phyloP scores from a whole-genome alignment of 2,329 filamentous ascomycete species.

The Calonectria henricotiae region DNA sequence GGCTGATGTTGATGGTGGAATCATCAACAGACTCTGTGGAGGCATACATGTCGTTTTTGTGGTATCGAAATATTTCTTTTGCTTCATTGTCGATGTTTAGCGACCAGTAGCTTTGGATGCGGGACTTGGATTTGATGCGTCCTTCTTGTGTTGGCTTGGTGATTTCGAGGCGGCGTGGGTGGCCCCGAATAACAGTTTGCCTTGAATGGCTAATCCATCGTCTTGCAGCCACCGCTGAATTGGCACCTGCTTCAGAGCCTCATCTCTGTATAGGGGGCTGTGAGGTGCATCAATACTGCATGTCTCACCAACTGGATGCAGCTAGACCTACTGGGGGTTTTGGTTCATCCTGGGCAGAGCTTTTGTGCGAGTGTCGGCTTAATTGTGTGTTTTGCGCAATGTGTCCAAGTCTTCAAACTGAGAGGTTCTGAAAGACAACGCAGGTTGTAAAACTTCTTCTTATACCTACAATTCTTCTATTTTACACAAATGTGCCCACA shows the following conservation, averaged over 20 bases:
- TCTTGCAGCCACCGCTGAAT: neutral
- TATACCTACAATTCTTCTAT: neutral
- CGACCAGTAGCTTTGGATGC: neutral
- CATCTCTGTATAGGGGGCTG: neutral
- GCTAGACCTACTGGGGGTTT: neutral
- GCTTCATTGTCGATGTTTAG: neutral
- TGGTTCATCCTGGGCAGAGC: neutral
- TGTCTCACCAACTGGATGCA: neutral
- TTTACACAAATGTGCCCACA: neutral
- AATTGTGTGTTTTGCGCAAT: neutral
- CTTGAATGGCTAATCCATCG: neutral
- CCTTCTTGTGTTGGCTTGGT: neutral
- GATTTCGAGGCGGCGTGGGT: neutral
- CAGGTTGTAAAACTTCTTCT: neutral
- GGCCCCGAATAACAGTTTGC: neutral
- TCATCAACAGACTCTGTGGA: neutral
- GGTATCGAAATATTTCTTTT: neutral
- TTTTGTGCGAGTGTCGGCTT: neutral
- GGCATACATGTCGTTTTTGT: neutral
- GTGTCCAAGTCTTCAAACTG: neutral
- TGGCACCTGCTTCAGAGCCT: neutral
- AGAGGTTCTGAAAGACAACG: neutral
- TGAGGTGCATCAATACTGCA: neutral
- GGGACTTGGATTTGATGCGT: neutral
- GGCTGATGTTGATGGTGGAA: neutral